A percentile compares a stretch with the other conserved stretches of the same genome.
Evolutionary conservation across 1,139 yeast genomes (phyloP).

Genomic region (Taphrina confusa): DNA sequence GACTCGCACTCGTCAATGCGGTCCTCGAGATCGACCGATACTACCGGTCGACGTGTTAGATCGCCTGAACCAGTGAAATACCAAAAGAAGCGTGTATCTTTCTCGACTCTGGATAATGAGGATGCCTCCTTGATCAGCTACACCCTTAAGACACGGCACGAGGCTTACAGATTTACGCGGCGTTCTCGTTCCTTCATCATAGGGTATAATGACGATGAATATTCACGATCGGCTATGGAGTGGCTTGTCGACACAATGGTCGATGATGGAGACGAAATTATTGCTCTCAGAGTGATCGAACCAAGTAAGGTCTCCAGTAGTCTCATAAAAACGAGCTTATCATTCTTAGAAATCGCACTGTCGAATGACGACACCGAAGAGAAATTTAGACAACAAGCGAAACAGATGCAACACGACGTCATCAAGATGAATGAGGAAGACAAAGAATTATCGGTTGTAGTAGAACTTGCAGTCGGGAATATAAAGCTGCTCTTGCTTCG

Average conservation of each 20-base stretch:
- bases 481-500: constrained; percentile 58
- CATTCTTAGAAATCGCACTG: constrained; percentile 38
- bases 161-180: constrained; percentile 57
- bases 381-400: constrained; percentile 49
- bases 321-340: no score
- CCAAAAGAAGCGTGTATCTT: constrained; percentile 51
- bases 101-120: constrained; percentile 56
- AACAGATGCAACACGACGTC: constrained; percentile 50
- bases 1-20: constrained; percentile 24
- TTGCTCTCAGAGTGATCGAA: constrained; percentile 48
- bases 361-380: constrained; percentile 42
- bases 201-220: constrained; percentile 61
- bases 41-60: constrained; percentile 8
- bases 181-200: constrained; percentile 64
- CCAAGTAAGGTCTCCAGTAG: constrained; percentile 41
- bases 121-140: constrained; percentile 50
- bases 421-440: constrained; percentile 54
- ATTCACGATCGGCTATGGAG: constrained; percentile 60
- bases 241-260: constrained; percentile 69
- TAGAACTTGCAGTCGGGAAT: constrained; percentile 65
- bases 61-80: constrained; percentile 32
- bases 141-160: constrained; percentile 60
- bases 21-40: constrained; percentile 8
- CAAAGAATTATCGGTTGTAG: constrained; percentile 55
- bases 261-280: constrained; percentile 42